Evolutionary conservation across 257 asterid genomes (phyloP).

Genomic region (Capsicum baccatum): DNA sequence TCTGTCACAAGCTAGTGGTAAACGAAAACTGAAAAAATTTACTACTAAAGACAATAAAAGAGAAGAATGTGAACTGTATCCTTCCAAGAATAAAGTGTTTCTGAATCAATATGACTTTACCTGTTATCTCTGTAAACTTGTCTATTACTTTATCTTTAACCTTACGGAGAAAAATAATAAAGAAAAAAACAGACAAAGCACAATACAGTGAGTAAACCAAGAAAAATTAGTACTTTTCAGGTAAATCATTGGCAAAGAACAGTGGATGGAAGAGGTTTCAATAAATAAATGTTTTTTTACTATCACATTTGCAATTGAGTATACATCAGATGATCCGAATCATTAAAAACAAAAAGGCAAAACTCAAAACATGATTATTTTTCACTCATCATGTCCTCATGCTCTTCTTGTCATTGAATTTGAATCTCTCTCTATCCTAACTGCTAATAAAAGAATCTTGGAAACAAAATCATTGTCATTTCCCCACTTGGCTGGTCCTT

Average conservation of each 20-base stretch:
- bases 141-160: conserved; percentile 37
- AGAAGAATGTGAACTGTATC: conserved; percentile 40
- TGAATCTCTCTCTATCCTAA: conserved; percentile 43
- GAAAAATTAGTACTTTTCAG: conserved; percentile 56
- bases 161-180: conserved; percentile 7
- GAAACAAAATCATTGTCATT: conserved; percentile 33
- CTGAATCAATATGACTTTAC: conserved; percentile 31
- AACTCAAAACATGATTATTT: conserved; percentile 49
- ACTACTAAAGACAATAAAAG: conserved; percentile 22
- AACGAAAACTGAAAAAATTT: conserved; percentile 26
- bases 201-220: conserved; percentile 44
- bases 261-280: conserved; percentile 26
- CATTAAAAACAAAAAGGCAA: conserved; percentile 43
- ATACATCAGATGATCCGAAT: conserved; percentile 52
- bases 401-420: conserved; percentile 53
- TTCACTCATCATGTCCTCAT: conserved; percentile 35
- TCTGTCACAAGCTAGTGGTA: background rate
- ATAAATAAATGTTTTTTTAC: conserved; percentile 33
- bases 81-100: conserved; percentile 27
- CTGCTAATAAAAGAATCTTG: conserved; percentile 62
- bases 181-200: conserved; percentile 31
- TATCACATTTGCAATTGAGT: conserved; percentile 58
- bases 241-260: conserved; percentile 61
- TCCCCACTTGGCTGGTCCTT: conserved; percentile 43
- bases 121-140: conserved; percentile 46